Evolutionary conservation across 306 rosid genomes (phyloP).

Genomic region (Medicago ruthenica): DNA sequence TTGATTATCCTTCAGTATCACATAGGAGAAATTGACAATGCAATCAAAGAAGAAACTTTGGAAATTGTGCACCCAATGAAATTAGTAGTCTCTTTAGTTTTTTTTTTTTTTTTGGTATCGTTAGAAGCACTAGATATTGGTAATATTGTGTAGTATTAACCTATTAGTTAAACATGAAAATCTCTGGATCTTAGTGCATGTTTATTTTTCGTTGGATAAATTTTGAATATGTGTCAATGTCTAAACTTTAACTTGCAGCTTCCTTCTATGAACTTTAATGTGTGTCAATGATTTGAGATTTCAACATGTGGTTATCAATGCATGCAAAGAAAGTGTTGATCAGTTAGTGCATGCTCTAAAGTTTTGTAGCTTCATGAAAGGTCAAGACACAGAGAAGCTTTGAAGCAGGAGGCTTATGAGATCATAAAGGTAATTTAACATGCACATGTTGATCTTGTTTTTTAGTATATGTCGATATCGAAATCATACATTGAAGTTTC

Average conservation of each 20-base stretch:
- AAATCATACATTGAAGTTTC: too few species aligned
- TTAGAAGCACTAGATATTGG: slow-evolving; percentile 20
- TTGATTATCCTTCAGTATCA: slow-evolving; percentile 78
- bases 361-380: neutral
- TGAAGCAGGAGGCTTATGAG: slow-evolving; percentile 49
- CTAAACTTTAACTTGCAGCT: neutral
- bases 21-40: slow-evolving; percentile 76
- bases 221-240: too few species aligned
- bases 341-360: neutral
- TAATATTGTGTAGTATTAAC: slow-evolving; percentile 20
- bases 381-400: neutral
- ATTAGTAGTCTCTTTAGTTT: slow-evolving; percentile 4
- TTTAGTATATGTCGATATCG: neutral
- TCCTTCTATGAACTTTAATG: too few species aligned
- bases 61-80: slow-evolving; percentile 27
- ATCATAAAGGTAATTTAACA: slow-evolving; percentile 49
- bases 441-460: neutral
- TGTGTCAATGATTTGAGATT: neutral
- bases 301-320: slow-evolving; percentile 18
- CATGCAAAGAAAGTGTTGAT: slow-evolving; percentile 37
- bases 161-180: too few species aligned
- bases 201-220: neutral
- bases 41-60: slow-evolving; percentile 56
- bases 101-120: slow-evolving; percentile 17
- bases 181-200: neutral